Conservation (phyloP, 495 filamentous ascomycete species). For the Neurospora sp. region DNA sequence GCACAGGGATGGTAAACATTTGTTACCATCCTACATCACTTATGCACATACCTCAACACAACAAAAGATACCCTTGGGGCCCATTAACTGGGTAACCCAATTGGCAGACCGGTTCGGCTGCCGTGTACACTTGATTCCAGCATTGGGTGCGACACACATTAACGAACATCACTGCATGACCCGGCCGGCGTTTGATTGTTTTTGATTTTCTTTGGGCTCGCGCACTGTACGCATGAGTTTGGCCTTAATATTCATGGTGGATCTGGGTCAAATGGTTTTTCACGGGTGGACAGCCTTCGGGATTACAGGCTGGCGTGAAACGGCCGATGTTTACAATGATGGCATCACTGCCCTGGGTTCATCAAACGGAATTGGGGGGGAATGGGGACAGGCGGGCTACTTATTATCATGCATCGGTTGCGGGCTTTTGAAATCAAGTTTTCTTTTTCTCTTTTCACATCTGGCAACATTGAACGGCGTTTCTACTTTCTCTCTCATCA, state of each 20-base stretch:
- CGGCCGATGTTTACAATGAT: slow-evolving; percentile 26
- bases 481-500: slow-evolving; percentile 6
- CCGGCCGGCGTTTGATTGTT: slow-evolving; percentile 30
- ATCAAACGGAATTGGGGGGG: background rate
- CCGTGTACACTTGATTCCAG: slow-evolving; percentile 33
- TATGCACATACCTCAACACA: slow-evolving; percentile 20
- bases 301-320: slow-evolving; percentile 19
- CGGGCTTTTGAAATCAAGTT: background rate
- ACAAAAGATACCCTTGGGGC: slow-evolving; percentile 21
- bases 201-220: slow-evolving; percentile 1
- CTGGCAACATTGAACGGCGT: slow-evolving; percentile 6
- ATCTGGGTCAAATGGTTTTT: slow-evolving; percentile 20
- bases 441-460: slow-evolving; percentile 14
- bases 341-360: slow-evolving; percentile 23
- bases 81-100: slow-evolving; percentile 8
- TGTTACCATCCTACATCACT: slow-evolving; percentile 7
- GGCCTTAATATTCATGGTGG: slow-evolving; percentile 9
- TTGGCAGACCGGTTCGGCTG: slow-evolving; percentile 23
- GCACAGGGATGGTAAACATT: slow-evolving; percentile 42
- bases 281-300: slow-evolving; percentile 8
- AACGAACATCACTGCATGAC: slow-evolving; percentile 33
- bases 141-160: slow-evolving; percentile 27
- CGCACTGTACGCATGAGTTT: slow-evolving; percentile 20
- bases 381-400: slow-evolving; percentile 5
- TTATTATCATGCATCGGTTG: slow-evolving; percentile 8